A percentile compares a stretch with the other conserved stretches of the same genome.
Evolutionary conservation across 352 stramenopile genomes (phyloP).

Genomic region (Phytophthora pseudosyringae): DNA sequence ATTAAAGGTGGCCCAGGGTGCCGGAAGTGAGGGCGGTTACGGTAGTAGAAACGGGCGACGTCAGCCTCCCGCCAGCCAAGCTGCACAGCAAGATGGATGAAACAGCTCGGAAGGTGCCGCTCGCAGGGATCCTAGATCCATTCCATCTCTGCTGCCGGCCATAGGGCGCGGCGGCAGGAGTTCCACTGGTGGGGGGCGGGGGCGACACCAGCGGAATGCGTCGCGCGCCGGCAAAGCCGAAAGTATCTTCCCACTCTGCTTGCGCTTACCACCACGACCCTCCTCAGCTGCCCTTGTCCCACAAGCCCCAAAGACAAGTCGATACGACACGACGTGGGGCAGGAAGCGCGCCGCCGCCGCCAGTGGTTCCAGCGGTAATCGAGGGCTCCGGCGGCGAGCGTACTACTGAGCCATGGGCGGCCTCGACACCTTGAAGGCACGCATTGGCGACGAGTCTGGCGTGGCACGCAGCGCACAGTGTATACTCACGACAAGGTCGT

Average conservation of each 20-base stretch:
- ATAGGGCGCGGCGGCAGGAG: too few species aligned
- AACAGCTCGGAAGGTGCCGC: constrained; percentile 6
- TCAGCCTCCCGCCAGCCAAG: constrained; percentile 16
- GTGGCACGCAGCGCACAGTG: background rate
- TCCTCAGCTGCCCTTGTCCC: constrained; percentile 16
- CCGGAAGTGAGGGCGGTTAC: too few species aligned
- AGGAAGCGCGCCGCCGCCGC: background rate
- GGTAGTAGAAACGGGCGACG: constrained; percentile 23
- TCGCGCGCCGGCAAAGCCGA: background rate
- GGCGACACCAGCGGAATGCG: constrained; percentile 24
- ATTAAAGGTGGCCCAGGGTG: too few species aligned
- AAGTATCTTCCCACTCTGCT: constrained; percentile 20
- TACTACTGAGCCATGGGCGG: background rate
- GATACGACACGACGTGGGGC: constrained; percentile 7
- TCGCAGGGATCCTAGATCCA: too few species aligned
- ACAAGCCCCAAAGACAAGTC: constrained; percentile 29
- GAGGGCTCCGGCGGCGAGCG: background rate
- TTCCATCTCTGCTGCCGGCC: too few species aligned
- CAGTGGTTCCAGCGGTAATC: constrained; percentile 22
- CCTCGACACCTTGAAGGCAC: constrained; percentile 4
- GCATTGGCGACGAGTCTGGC: constrained; percentile 1
- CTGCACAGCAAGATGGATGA: constrained; percentile 24
- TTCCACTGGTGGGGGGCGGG: constrained; percentile 3
- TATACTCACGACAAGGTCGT: background rate
- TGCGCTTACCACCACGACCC: constrained; percentile 28